Conservation (phyloP, 345 rosid genomes). For the Durio zibethinus region DNA sequence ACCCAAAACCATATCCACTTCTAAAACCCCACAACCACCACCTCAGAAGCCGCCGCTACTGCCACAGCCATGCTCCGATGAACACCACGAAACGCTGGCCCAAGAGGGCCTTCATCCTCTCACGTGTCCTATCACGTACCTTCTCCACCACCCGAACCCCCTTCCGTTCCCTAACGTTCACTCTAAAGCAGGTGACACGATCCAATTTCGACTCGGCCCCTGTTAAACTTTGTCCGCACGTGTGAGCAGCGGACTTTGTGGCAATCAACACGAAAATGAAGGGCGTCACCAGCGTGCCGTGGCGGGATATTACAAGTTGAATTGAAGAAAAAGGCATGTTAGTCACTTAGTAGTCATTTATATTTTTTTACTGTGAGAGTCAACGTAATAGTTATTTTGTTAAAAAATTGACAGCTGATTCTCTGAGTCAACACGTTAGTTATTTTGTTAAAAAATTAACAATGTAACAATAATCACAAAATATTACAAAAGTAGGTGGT, state of each 20-base stretch:
- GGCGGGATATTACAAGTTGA: conserved; percentile 54
- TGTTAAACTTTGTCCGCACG: conserved; percentile 48
- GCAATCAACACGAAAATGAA: conserved; percentile 97
- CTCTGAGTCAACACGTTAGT: too few relatives aligned
- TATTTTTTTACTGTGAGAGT: too few relatives aligned
- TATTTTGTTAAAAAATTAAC: too few relatives aligned
- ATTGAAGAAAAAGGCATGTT: too few relatives aligned
- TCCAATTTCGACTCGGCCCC: conserved; percentile 74
- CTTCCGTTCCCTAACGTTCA: conserved; percentile 39
- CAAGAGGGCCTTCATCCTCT: conserved; percentile 25
- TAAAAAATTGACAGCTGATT: too few relatives aligned
- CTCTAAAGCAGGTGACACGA: conserved; percentile 68
- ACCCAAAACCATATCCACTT: not conserved
- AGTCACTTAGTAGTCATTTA: too few relatives aligned
- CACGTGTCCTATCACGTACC: conserved; percentile 34
- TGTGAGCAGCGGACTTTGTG: conserved; percentile 78
- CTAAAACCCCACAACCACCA: not conserved
- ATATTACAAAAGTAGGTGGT: too few relatives aligned
- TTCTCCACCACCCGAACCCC: conserved; percentile 21
- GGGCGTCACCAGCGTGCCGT: conserved; percentile 79
- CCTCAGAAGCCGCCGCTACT: not conserved
- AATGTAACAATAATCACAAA: too few relatives aligned
- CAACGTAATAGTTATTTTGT: too few relatives aligned
- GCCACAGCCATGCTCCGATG: conserved; percentile 21
- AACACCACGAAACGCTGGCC: conserved; percentile 36